Evolutionary conservation across 2,329 filamentous ascomycete genomes (phyloP).

Genomic region (Beauveria sp.): DNA sequence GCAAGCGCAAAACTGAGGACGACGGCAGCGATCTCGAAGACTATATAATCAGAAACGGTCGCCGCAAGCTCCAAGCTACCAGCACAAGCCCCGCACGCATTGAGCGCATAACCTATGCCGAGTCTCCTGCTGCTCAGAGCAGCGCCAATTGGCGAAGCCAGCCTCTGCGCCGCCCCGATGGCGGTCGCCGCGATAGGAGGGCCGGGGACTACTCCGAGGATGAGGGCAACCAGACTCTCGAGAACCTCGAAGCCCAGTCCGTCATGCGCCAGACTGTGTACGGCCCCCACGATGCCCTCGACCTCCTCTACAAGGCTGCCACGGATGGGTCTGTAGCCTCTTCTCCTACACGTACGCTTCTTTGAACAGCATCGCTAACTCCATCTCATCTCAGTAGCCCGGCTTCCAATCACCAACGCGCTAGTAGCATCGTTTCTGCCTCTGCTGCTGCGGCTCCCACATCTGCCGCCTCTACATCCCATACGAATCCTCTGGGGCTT

Average conservation of each 20-base stretch:
- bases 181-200: constrained; percentile 21
- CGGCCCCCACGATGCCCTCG: constrained; percentile 85
- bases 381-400: neutral
- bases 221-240: constrained; percentile 53
- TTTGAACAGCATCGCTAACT: constrained; percentile 2
- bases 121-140: constrained; percentile 52
- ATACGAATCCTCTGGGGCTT: constrained; percentile 1
- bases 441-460: constrained; percentile 12
- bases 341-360: constrained; percentile 12
- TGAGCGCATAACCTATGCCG: constrained; percentile 41
- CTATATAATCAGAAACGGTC: constrained; percentile 64
- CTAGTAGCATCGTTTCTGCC: constrained; percentile 22
- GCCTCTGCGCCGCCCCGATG: constrained; percentile 56
- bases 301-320: constrained; percentile 82
- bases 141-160: constrained; percentile 58
- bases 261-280: constrained; percentile 69
- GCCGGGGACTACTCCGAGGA: constrained; percentile 34
- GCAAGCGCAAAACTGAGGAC: constrained; percentile 75
- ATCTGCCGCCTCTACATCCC: constrained; percentile 12
- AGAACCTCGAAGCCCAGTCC: constrained; percentile 56
- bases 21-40: constrained; percentile 48
- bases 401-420: constrained; percentile 20
- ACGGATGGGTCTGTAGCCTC: constrained; percentile 46
- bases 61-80: constrained; percentile 54
- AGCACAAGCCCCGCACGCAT: constrained; percentile 33